phyloP scores from a whole-genome alignment of 148 eudicot genomes.

The Cornus controversa region DNA sequence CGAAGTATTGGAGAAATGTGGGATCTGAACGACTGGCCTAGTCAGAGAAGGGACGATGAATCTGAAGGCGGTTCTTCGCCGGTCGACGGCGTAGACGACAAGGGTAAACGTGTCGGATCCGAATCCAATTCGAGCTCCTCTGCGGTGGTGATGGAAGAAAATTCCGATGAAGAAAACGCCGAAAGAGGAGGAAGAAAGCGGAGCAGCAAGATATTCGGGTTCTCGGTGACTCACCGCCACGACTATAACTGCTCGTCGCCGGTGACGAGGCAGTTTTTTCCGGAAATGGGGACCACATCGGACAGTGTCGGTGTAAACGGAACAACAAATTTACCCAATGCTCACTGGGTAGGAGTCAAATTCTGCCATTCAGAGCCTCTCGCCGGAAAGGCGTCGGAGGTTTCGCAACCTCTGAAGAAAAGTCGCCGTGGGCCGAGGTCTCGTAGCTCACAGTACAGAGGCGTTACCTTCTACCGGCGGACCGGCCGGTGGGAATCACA shows the following conservation, averaged over 20 bases:
- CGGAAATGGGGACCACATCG: constrained; percentile 22
- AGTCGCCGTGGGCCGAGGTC: constrained; percentile 94
- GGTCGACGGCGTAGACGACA: constrained; percentile 25
- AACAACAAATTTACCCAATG: constrained; percentile 40
- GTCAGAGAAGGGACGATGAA: constrained; percentile 35
- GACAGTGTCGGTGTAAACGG: constrained; percentile 9
- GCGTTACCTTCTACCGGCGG: constrained; percentile 89
- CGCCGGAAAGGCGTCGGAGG: constrained; percentile 26
- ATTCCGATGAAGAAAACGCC: constrained; percentile 39
- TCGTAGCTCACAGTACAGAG: constrained; percentile 87
- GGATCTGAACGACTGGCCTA: constrained; percentile 89
- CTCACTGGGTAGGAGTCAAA: constrained; percentile 86
- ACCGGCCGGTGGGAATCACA: constrained; percentile 99
- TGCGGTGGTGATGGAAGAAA: constrained; percentile 42
- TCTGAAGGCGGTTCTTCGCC: constrained; percentile 54
- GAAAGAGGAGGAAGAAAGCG: constrained; percentile 22
- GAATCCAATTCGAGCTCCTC: constrained; percentile 71
- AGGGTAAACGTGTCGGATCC: constrained; percentile 55
- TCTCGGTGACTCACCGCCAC: constrained; percentile 31
- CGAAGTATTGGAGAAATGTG: constrained; percentile 50
- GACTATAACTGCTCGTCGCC: constrained; percentile 19
- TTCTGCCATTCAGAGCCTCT: constrained; percentile 46
- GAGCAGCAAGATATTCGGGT: constrained; percentile 56
- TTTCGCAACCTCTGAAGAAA: constrained; percentile 66
- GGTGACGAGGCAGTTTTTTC: constrained; percentile 89